Evolutionary conservation across 2,329 filamentous ascomycete species (phyloP).

Genomic region (Verticillium zaregamsianum): DNA sequence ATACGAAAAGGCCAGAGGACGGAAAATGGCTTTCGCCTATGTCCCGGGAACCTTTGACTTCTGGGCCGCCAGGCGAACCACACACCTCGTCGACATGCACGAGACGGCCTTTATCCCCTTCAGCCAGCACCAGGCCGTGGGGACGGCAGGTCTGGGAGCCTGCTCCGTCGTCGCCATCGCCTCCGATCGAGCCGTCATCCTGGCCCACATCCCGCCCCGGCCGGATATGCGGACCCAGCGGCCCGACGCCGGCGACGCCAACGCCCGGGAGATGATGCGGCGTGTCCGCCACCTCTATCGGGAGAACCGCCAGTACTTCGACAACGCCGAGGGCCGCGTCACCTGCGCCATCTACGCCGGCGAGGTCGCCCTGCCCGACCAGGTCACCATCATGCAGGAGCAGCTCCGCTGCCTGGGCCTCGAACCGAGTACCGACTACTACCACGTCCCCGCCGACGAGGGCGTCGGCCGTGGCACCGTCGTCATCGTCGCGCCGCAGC

Average conservation of each 20-base stretch:
- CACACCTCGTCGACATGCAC: not conserved
- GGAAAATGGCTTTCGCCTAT: not conserved
- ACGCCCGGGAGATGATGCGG: not conserved
- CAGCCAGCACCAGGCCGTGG: not conserved
- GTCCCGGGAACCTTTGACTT: not conserved
- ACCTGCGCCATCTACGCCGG: not conserved
- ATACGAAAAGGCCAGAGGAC: not conserved
- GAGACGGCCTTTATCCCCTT: not conserved
- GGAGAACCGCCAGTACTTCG: not conserved
- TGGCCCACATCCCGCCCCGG: not conserved
- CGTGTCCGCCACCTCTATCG: not conserved
- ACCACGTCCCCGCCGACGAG: not conserved
- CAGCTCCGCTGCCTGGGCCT: not conserved
- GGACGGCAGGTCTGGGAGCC: not conserved
- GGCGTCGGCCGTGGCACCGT: not conserved
- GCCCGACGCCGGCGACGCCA: not conserved
- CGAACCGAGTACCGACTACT: not conserved
- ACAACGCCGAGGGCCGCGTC: not conserved
- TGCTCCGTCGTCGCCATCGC: conserved; percentile 23
- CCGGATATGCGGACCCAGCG: not conserved
- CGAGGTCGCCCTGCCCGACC: not conserved
- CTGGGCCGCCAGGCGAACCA: not conserved
- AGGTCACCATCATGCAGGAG: not conserved
- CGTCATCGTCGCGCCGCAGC: not conserved
- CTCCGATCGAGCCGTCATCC: conserved; percentile 40